These are phyloP conservation scores for Stevia rebaudiana DNA, from an alignment of 140 eudicot species.

Conservation along the genomic window DNA sequence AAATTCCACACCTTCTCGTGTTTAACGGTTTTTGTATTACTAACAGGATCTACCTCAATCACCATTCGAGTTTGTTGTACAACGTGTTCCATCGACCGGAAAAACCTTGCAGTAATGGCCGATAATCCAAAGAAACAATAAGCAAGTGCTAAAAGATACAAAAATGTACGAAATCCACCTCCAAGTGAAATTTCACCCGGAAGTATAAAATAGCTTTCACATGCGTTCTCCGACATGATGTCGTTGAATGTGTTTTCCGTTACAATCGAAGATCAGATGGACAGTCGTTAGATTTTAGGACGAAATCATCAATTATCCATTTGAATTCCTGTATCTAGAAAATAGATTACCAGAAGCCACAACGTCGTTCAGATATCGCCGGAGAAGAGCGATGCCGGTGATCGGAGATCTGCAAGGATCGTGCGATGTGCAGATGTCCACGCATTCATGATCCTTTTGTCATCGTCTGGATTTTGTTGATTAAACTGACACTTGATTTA, in stretches of 20 bases:
- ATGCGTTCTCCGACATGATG: conserved; percentile 23
- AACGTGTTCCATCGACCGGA: conserved; percentile 79
- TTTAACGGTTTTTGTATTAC: conserved; percentile 33
- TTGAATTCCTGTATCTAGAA: neutral
- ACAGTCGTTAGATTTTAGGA: neutral
- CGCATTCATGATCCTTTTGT: neutral
- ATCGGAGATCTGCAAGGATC: neutral
- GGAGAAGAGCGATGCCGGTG: neutral
- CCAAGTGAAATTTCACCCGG: conserved; percentile 45
- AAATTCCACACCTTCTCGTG: conserved; percentile 80
- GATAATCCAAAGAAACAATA: conserved; percentile 91
- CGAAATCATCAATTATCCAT: too few species aligned
- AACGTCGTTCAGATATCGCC: neutral
- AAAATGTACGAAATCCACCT: conserved; percentile 45
- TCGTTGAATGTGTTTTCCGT: neutral
- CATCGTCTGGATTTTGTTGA: neutral
- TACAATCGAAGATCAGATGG: neutral
- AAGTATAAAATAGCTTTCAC: conserved; percentile 39
- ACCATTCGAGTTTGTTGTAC: conserved; percentile 71
- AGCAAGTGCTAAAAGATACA: conserved; percentile 59
- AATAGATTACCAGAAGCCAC: neutral
- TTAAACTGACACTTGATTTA: neutral
- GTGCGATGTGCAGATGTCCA: neutral
- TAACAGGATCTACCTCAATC: conserved; percentile 44
- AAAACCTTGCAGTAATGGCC: conserved; percentile 76